Evolutionary conservation across 306 rosid species (phyloP).

Genomic region (Luffa acutangula): DNA sequence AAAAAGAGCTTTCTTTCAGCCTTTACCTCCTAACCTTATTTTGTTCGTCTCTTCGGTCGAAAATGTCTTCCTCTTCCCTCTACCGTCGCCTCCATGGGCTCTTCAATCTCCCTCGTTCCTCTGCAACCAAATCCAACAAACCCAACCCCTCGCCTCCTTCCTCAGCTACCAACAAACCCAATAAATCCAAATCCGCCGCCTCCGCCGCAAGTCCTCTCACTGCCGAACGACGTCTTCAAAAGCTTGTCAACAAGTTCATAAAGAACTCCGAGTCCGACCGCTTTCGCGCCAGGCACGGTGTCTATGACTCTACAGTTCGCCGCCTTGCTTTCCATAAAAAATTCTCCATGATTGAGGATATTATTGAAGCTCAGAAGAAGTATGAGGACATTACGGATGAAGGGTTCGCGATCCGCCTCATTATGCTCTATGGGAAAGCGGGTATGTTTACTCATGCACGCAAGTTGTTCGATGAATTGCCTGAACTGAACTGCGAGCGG

Average conservation of each 20-base stretch:
- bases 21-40: background rate
- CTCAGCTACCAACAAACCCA: background rate
- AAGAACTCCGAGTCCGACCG: background rate
- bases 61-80: conserved; percentile 4
- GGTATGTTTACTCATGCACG: conserved; percentile 36
- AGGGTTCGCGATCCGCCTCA: conserved; percentile 40
- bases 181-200: background rate
- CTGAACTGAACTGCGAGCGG: conserved; percentile 23
- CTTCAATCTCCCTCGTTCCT: conserved; percentile 12
- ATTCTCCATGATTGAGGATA: conserved; percentile 32
- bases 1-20: background rate
- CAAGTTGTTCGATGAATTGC: conserved; percentile 41
- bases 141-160: background rate
- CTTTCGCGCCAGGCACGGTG: conserved; percentile 9
- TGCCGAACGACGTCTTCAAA: conserved; percentile 8
- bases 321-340: conserved; percentile 25
- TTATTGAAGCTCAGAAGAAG: conserved; percentile 31
- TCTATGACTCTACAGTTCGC: conserved; percentile 15
- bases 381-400: conserved; percentile 23
- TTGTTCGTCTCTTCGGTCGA: background rate
- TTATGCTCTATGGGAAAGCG: conserved; percentile 26
- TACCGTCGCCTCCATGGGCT: conserved; percentile 20
- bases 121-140: background rate
- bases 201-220: background rate
- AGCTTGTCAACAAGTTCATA: conserved; percentile 23